Conservation (phyloP, 148 eudicot genomes). For the Silene conica region DNA sequence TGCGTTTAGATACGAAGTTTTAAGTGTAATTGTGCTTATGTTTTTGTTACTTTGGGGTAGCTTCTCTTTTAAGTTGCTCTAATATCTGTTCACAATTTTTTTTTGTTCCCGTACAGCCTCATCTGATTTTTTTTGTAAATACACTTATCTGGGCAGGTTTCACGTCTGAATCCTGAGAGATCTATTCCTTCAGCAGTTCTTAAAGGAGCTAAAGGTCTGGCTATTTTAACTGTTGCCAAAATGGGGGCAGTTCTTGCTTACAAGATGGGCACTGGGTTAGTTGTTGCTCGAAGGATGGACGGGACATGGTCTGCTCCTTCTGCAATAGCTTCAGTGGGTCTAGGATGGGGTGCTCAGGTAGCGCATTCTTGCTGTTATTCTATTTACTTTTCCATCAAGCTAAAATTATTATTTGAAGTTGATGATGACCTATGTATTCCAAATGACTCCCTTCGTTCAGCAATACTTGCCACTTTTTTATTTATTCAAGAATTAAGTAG, state of each 20-base stretch:
- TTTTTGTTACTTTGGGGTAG: not conserved
- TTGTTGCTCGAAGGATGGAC: conserved; percentile 83
- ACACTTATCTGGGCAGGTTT: conserved; percentile 43
- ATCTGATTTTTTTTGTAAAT: conserved; percentile 1
- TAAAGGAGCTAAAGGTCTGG: conserved; percentile 89
- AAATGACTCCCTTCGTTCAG: not conserved
- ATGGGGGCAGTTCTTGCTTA: conserved; percentile 75
- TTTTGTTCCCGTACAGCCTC: not conserved
- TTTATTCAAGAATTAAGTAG: not conserved
- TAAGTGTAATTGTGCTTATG: not conserved
- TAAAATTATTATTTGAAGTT: not conserved
- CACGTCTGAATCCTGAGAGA: conserved; percentile 83
- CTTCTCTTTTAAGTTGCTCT: conserved; percentile 10
- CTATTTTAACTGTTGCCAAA: conserved; percentile 94
- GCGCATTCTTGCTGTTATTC: not conserved
- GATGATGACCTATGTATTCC: not conserved
- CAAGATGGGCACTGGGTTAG: conserved; percentile 96
- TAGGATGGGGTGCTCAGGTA: conserved; percentile 99
- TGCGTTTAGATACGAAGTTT: not conserved
- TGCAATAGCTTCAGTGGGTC: conserved; percentile 83
- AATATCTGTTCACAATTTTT: not conserved
- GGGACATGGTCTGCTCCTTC: conserved; percentile 99
- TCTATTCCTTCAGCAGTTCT: conserved; percentile 82
- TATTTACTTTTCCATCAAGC: not conserved
- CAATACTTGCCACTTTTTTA: not conserved